Base-by-base conservation (phyloP, 164 flowering plant species). In the Kalanchoe fedtschenkoi region DNA sequence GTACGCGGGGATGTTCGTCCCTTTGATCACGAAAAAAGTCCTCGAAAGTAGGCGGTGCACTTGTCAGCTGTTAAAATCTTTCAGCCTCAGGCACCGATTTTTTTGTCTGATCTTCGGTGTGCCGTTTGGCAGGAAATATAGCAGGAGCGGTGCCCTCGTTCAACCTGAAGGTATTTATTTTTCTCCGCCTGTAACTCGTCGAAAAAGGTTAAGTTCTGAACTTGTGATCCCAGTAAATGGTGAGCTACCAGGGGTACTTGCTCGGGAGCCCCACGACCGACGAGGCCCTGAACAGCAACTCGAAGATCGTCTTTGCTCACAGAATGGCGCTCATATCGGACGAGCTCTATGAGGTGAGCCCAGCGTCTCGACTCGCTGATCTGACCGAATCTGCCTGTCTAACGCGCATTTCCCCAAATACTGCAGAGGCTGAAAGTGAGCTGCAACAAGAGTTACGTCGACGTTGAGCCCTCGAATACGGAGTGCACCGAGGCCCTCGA, bases 311-410 rank as follows among this genome's bases (percentile, higher is more conserved):
- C 19, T 78, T 46, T 68, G 75, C 71, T n/a, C 78, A 82, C 68
- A 67, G 77, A 6, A 67, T 78, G 82, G 78, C 66, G 1, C 66
- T 82, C 39, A 65, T 82, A 51, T 75, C 84, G 0, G 78, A 80
- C 59, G 76, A 82, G 63, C 68, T 76, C n/a, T 82, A 73, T 26
- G 63, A 76, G 87, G 87, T 80, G 30, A 17, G 3, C 13, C 6
- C 0, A 57, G 38, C 14, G 9, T 58, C 61, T 30, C 37, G 32
- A 16, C n/a, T 32, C 6, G 9, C 33, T 55, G 21, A 56, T 56
- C 21, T 29, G 10, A n/a, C 10, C 10, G 15, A 39, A 6, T 56
- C 19, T 4, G 10, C 2, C 15, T 55, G 13, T 6, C 7, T 56
- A 17, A 56, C 35, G 16, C 10, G 0, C 51, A 43, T 6, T n/a